Conservation (phyloP, 2,329 filamentous ascomycete genomes). For the Graphilbum fragrans region DNA sequence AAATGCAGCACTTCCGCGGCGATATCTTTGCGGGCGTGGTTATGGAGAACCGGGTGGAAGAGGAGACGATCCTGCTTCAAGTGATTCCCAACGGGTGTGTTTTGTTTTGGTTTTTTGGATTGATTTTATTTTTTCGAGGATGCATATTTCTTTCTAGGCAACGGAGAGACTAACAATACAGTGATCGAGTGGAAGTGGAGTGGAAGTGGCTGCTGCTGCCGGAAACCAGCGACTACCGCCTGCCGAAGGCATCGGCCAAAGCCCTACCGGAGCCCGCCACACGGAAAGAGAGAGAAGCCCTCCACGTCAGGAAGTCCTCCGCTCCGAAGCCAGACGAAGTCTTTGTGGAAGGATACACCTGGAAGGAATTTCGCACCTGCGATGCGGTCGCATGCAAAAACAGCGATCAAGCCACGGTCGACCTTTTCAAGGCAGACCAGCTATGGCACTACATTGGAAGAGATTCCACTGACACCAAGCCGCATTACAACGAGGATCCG, state of each 20-base stretch:
- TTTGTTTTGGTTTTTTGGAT: neutral
- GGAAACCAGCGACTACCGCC: constrained; percentile 55
- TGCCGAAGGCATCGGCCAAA: constrained; percentile 62
- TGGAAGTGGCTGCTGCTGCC: constrained; percentile 76
- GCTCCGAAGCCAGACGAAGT: constrained; percentile 51
- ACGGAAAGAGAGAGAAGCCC: constrained; percentile 49
- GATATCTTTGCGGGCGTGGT: constrained; percentile 89
- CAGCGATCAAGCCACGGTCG: constrained; percentile 52
- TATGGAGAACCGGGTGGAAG: constrained; percentile 66
- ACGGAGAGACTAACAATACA: constrained; percentile 41
- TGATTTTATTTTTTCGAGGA: neutral
- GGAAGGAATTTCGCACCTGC: constrained; percentile 68
- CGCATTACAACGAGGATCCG: constrained; percentile 79
- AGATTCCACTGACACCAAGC: constrained; percentile 77
- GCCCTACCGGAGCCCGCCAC: constrained; percentile 59
- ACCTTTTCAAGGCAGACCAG: constrained; percentile 60
- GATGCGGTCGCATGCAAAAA: constrained; percentile 33
- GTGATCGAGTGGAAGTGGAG: constrained; percentile 65
- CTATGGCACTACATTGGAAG: constrained; percentile 83
- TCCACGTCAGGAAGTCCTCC: constrained; percentile 54
- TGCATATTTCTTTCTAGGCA: constrained; percentile 27
- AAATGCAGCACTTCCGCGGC: constrained; percentile 71
- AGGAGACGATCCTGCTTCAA: constrained; percentile 67
- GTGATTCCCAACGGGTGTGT: constrained; percentile 74
- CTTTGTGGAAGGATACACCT: constrained; percentile 57